Evolutionary conservation across 202 grass and related monocot species (phyloP).

Genomic region (Bolboschoenoplectus hybrid): DNA sequence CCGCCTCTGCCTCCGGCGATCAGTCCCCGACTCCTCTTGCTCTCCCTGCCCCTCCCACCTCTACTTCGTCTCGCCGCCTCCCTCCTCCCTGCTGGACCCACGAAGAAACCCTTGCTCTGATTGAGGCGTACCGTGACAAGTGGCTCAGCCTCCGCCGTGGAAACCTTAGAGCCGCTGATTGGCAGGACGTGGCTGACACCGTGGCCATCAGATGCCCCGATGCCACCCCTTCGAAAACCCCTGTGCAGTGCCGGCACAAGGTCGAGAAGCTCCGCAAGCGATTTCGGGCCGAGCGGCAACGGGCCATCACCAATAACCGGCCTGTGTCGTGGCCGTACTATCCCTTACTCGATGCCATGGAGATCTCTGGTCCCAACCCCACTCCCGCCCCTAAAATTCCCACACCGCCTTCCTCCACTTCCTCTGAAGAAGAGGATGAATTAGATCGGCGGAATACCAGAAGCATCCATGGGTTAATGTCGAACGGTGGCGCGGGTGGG

Average conservation of each 20-base stretch:
- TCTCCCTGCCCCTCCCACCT: constrained; percentile 32
- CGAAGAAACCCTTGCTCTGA: constrained; percentile 92
- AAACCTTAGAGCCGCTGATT: constrained; percentile 87
- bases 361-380: constrained; percentile 49
- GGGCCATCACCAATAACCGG: constrained; percentile 49
- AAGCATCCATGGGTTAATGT: constrained; percentile 72
- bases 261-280: constrained; percentile 97
- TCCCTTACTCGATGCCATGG: constrained; percentile 77
- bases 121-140: constrained; percentile 84
- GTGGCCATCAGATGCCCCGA: constrained; percentile 75
- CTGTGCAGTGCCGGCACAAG: constrained; percentile 99
- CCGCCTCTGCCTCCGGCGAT: constrained; percentile 50
- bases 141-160: constrained; percentile 82
- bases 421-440: constrained; percentile 46
- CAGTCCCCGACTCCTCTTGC: constrained; percentile 17
- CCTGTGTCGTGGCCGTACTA: constrained; percentile 82
- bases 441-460: constrained; percentile 38
- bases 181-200: constrained; percentile 81
- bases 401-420: constrained; percentile 47
- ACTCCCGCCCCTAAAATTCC: constrained; percentile 43
- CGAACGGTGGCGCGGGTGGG: constrained; percentile 69
- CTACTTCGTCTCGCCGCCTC: constrained; percentile 51
- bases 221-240: constrained; percentile 58
- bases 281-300: constrained; percentile 73
- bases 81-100: constrained; percentile 80